Evolutionary conservation across 2,329 filamentous ascomycete species (phyloP), one percentile per base, ranked within the genome.

Genomic region (Macrophomina tecta): DNA sequence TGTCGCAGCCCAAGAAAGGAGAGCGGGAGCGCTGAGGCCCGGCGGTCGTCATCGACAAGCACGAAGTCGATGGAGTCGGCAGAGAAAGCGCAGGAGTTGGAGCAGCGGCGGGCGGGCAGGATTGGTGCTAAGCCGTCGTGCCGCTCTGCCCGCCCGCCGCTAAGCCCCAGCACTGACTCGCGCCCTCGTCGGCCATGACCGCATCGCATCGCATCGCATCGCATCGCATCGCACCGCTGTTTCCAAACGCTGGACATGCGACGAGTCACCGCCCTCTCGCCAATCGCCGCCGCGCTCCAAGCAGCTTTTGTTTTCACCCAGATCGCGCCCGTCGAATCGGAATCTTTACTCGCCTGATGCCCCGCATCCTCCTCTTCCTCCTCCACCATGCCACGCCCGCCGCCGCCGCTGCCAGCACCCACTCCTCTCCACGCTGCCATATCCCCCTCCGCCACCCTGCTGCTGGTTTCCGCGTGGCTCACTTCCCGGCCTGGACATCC

Each of bases 341-440:
- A 62, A 62, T 62, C 58, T 62, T 62, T 62, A 62, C 58, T 62
- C 58, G 48, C 58, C 58, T 62, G 58, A 48, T 62, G 58, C 58
- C 58, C 58, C 58, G 45, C 45, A 34, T 62, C 45, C 16, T 23
- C 23, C 23, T 23, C 23, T 1, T 23, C 3, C 23, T 23, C 23
- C 32, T 18, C 56, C 56, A 4, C 5, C 42, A 49, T 62, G 58
- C 45, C 3, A 23, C 23, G 23, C 23, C 23, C 45, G 45, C 45
- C n/a, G 45, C 16, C 45, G n/a, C 6, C 45, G 16, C 6, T 5
- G 16, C n/a, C 45, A 48, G 9, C 45, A 48, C 1, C 6, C 16
- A 16, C 45, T 16, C 45, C 11, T 48, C 9, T 14, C 16, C 46
- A 12, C 55, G n/a, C 34, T 23, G 8, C 38, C 40, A 34, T 51